Percentiles rank a stretch among this genome's conserved stretches.
Evolutionary conservation across 106 monocot genomes (phyloP).

Genomic region (Agapanthus africanus): DNA sequence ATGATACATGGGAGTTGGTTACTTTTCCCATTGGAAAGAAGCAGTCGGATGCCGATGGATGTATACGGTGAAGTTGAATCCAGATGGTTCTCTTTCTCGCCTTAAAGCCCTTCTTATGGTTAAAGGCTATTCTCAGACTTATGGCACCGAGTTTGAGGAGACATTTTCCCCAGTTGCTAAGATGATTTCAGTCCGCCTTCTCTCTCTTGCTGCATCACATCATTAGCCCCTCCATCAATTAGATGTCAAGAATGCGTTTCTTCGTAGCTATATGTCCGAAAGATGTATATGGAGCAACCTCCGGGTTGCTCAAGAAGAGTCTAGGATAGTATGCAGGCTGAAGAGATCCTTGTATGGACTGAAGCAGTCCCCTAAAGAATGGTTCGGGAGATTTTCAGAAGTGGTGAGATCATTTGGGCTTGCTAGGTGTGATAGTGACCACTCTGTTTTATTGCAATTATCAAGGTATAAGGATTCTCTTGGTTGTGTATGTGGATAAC

Average conservation of each 20-base stretch:
- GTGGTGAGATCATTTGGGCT: neutral
- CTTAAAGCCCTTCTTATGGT: neutral
- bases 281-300: slow-evolving; percentile 1
- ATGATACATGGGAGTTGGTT: neutral
- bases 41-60: neutral
- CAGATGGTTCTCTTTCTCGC: neutral
- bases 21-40: neutral
- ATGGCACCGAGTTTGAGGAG: neutral
- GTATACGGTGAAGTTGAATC: neutral
- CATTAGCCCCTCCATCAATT: neutral
- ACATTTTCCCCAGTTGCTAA: neutral
- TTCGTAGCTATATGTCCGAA: neutral
- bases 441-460: neutral
- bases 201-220: neutral
- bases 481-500: neutral
- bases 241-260: neutral
- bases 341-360: neutral
- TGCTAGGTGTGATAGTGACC: neutral
- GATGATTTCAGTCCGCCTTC: neutral
- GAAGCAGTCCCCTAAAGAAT: neutral
- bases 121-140: neutral
- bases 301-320: neutral
- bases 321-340: neutral
- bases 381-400: neutral
- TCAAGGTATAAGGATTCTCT: neutral